Conservation (phyloP, 306 rosid species). For the Cucurbita argyrosperma region DNA sequence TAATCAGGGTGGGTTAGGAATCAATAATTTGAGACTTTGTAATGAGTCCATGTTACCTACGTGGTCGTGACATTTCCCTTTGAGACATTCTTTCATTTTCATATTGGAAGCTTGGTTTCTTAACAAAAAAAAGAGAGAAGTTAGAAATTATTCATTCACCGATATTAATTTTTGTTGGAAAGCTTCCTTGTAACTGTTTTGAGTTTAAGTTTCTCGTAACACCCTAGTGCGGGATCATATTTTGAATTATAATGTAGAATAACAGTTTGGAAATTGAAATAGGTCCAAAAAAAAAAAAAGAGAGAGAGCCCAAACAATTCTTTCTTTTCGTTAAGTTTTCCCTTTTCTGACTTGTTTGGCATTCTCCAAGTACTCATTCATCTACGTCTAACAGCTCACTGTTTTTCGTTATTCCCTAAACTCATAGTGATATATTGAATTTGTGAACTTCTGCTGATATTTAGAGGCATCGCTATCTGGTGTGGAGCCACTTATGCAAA, state of each 20-base stretch:
- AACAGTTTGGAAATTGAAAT: neutral
- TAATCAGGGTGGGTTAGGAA: neutral
- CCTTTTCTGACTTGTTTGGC: neutral
- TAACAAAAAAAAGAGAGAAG: neutral
- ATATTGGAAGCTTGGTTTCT: neutral
- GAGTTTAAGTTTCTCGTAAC: neutral
- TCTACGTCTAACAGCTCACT: neutral
- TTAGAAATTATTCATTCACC: neutral
- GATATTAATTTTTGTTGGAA: neutral
- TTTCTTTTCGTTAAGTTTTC: neutral
- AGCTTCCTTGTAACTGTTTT: neutral
- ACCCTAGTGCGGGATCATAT: neutral
- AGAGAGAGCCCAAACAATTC: neutral
- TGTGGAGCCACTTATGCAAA: slow-evolving; percentile 95
- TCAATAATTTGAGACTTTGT: neutral
- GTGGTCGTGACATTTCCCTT: no score
- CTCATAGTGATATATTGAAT: neutral
- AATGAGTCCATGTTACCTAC: neutral
- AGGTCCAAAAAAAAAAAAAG: neutral
- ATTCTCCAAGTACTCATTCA: neutral
- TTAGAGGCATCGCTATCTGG: slow-evolving; percentile 83
- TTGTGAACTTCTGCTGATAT: slow-evolving; percentile 4
- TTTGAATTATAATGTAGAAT: neutral
- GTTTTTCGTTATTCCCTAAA: neutral
- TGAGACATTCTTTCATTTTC: neutral